phyloP scores from a whole-genome alignment of 2,329 filamentous ascomycete genomes.

The Stachybotrys echinatus region DNA sequence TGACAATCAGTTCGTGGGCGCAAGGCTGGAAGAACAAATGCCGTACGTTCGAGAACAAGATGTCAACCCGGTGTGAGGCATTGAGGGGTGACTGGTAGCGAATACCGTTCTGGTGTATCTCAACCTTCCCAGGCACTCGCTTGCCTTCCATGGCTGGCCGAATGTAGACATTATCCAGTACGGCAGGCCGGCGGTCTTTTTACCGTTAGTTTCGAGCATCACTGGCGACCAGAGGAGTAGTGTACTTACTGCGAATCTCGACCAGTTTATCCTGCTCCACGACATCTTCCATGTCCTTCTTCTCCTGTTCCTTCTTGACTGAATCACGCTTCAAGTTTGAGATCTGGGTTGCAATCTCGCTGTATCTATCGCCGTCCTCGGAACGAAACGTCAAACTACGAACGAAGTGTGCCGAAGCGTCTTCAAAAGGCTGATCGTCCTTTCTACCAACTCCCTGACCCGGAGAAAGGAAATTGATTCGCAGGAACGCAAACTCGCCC shows the following conservation, averaged over 20 bases:
- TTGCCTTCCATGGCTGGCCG: constrained; percentile 95
- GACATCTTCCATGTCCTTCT: constrained; percentile 99
- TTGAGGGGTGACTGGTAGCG: constrained; percentile 82
- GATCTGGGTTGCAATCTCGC: constrained; percentile 87
- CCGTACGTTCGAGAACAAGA: constrained; percentile 97
- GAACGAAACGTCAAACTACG: constrained; percentile 93
- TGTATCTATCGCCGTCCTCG: constrained; percentile 80
- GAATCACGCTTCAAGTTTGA: constrained; percentile 93
- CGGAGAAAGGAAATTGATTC: constrained; percentile 95
- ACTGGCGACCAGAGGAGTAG: background rate
- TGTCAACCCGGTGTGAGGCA: constrained; percentile 79
- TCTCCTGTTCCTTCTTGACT: constrained; percentile 90
- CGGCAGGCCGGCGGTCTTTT: constrained; percentile 69
- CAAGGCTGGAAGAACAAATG: constrained; percentile 99
- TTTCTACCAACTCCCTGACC: constrained; percentile 96
- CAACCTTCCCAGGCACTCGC: constrained; percentile 89
- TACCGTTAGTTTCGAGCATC: constrained; percentile 30
- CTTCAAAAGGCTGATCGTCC: constrained; percentile 96
- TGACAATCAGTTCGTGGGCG: constrained; percentile 91
- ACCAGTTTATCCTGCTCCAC: constrained; percentile 97
- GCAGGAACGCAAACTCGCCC: constrained; percentile 85
- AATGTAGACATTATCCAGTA: constrained; percentile 92
- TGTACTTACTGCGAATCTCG: constrained; percentile 76
- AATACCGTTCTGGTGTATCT: constrained; percentile 98
- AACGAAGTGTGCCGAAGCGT: constrained; percentile 91